Evolutionary conservation across 129 eudicot species (phyloP), one percentile per base, ranked within the genome.

Genomic region (Centrapalus pauciflorus): DNA sequence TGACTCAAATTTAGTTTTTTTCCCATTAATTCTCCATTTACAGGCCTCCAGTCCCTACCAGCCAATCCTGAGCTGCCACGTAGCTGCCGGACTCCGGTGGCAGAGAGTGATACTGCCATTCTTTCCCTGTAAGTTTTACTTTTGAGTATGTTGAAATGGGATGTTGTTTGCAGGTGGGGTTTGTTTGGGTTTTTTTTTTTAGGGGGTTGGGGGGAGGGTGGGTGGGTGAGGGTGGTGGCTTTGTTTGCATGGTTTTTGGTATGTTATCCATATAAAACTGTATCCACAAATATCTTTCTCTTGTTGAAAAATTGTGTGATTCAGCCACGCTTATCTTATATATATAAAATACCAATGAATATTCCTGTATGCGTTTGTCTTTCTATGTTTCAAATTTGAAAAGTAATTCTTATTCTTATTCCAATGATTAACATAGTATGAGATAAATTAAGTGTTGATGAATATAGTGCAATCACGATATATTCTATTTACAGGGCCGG

Each of bases 1-100:
- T 65, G 66, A 23, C 49, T 48, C 8, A 46, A 71, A 60, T 49
- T 77, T 52, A 92, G 72, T 87, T 85, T 83, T 79, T 79, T 46
- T 35, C 98, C 98, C 91, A 85, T 91, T 20, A 91, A 69, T 57
- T 91, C 96, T 12, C 97, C 90, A 66, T 80, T 76, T 49, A 77
- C 80, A 27, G 79, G 35, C 45, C 76, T 78, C 73, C 82, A 77
- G 62, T 80, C 70, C 59, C 70, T 72, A 19, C 57, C 68, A 4
- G 77, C 30, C 64, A 79, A 57, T 48, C 84, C 71, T 1, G 77
- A 33, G 54, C 77, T 45, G 77, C 75, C 84, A 46, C 62, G 68
- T 26, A 76, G 43, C 64, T 79, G 82, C 28, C 86, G 63, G 69
- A 67, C 69, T 21, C 66, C 77, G 30, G 89, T 71, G 28, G 91